phyloP scores from a whole-genome alignment of 2,329 filamentous ascomycete species.

The Helotiales sp. region DNA sequence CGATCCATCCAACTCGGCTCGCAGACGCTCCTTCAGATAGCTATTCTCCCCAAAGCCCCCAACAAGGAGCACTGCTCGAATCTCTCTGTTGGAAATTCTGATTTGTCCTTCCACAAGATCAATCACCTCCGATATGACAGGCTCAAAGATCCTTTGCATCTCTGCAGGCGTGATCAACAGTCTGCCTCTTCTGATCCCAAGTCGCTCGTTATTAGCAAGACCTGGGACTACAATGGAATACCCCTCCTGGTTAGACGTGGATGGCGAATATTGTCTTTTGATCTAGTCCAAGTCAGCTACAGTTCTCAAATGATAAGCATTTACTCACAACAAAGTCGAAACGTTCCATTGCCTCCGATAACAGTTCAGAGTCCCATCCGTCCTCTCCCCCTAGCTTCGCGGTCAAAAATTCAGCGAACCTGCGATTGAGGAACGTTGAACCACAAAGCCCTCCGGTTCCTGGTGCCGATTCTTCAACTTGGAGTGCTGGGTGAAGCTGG shows the following conservation, averaged over 20 bases:
- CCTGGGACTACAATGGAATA: constrained; percentile 41
- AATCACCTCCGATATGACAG: constrained; percentile 44
- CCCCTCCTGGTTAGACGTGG: constrained; percentile 38
- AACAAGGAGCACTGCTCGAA: constrained; percentile 33
- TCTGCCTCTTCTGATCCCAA: constrained; percentile 58
- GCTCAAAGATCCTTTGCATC: constrained; percentile 45
- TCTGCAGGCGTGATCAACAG: constrained; percentile 42
- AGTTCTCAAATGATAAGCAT: not conserved
- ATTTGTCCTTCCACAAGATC: constrained; percentile 47
- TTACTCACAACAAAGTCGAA: constrained; percentile 35
- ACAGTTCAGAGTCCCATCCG: constrained; percentile 17
- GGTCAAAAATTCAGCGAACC: constrained; percentile 26
- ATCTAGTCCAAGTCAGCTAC: constrained; percentile 17
- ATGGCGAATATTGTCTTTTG: constrained; percentile 17
- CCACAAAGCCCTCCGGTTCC: constrained; percentile 28
- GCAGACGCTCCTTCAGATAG: constrained; percentile 40
- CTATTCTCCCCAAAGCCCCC: constrained; percentile 23
- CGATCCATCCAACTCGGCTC: constrained; percentile 37
- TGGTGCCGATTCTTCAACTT: constrained; percentile 28
- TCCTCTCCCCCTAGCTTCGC: constrained; percentile 41
- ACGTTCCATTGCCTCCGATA: constrained; percentile 23
- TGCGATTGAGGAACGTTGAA: constrained; percentile 28
- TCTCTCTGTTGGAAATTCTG: constrained; percentile 40
- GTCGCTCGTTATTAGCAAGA: constrained; percentile 40
- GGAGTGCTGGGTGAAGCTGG: constrained; percentile 33